These are phyloP conservation scores for Lactuca sativa DNA, from an alignment of 129 eudicot genomes.

Conservation along the genomic window DNA sequence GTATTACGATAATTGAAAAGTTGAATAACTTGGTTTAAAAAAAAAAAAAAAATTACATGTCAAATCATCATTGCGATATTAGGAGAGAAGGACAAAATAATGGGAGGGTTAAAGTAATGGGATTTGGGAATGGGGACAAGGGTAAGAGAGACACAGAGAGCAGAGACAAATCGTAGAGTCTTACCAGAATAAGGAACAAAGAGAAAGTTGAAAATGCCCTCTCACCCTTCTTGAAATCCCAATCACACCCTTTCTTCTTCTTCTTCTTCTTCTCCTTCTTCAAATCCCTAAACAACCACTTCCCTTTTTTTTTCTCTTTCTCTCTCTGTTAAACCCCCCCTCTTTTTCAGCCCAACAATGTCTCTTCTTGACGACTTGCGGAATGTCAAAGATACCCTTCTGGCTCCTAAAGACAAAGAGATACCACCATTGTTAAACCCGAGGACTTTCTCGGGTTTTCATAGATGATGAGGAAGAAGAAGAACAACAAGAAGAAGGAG, in stretches of 20 bases:
- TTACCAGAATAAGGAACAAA: slow-evolving; percentile 42
- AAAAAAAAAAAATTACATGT: neutral
- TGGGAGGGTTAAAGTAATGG: slow-evolving; percentile 15
- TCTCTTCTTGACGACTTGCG: slow-evolving; percentile 8
- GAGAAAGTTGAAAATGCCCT: slow-evolving; percentile 51
- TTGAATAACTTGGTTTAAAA: neutral
- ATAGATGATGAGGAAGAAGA: slow-evolving; percentile 15
- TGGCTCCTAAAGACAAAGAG: slow-evolving; percentile 18
- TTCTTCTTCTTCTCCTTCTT: slow-evolving; percentile 3
- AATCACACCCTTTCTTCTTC: slow-evolving; percentile 3
- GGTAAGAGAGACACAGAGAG: slow-evolving; percentile 15
- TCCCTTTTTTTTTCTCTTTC: slow-evolving; percentile 11
- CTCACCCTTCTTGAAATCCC: slow-evolving; percentile 29
- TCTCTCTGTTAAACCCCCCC: slow-evolving; percentile 14
- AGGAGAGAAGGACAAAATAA: slow-evolving; percentile 3
- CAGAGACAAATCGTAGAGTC: slow-evolving; percentile 30
- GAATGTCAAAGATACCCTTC: slow-evolving; percentile 38
- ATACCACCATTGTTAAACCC: slow-evolving; percentile 30
- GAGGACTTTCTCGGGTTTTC: slow-evolving; percentile 35
- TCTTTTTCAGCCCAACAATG: slow-evolving; percentile 13
- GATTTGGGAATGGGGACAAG: slow-evolving; percentile 11
- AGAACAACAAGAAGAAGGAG: neutral
- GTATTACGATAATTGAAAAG: too few relatives aligned
- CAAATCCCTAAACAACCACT: slow-evolving; percentile 6
- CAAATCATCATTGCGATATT: neutral